Evolutionary conservation across 129 eudicot species (phyloP).

Genomic region (Tagetes erecta): DNA sequence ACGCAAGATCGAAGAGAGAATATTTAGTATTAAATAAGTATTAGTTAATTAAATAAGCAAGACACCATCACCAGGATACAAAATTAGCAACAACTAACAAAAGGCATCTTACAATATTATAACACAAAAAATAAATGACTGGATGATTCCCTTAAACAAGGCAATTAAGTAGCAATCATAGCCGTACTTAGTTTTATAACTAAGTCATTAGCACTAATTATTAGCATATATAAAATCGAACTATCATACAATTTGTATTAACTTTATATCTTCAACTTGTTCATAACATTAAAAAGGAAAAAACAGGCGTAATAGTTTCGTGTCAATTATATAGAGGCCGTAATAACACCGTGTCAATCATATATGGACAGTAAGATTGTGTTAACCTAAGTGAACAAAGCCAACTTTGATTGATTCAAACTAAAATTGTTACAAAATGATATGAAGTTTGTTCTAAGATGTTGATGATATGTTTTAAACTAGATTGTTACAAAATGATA

Average conservation of each 20-base stretch:
- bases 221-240: neutral
- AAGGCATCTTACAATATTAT: conserved; percentile 37
- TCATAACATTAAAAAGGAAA: neutral
- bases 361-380: neutral
- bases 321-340: neutral
- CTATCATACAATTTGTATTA: neutral
- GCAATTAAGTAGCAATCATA: conserved; percentile 37
- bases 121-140: conserved; percentile 18
- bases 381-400: neutral
- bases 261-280: conserved; percentile 9
- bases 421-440: neutral
- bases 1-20: neutral
- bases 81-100: conserved; percentile 37
- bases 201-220: conserved; percentile 10
- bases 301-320: neutral
- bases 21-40: neutral
- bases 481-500: neutral
- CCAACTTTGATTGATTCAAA: neutral
- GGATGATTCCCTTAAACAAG: conserved; percentile 29
- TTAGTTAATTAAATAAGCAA: conserved; percentile 12
- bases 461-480: neutral
- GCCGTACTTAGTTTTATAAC: conserved; percentile 32
- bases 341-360: neutral
- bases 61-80: conserved; percentile 20
- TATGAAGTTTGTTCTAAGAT: neutral